Percentiles rank a stretch among this genome's conserved stretches.
Evolutionary conservation across 2,329 filamentous ascomycete species (phyloP).

Genomic region (Trichoderma sp.): DNA sequence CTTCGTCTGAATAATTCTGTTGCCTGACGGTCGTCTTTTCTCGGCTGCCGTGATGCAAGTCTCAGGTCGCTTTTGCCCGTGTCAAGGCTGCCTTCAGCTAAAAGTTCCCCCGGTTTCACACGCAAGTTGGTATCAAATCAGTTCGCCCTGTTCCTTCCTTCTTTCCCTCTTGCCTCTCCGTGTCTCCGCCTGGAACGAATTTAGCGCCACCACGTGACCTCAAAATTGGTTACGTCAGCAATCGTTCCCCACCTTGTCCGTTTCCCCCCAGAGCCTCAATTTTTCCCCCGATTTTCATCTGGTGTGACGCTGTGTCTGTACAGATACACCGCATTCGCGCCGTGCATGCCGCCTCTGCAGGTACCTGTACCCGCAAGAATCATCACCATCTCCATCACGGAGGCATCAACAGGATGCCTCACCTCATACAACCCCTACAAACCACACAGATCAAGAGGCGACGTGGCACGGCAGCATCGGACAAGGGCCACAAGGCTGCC

Average conservation of each 20-base stretch:
- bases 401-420: background rate
- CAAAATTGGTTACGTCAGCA: background rate
- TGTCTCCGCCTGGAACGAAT: background rate
- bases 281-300: no score
- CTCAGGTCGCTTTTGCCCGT: background rate
- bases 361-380: background rate
- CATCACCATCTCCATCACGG: background rate
- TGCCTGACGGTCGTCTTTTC: slow-evolving; percentile 12
- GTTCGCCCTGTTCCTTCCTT: no score
- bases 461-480: slow-evolving; percentile 10
- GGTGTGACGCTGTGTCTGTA: background rate
- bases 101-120: background rate
- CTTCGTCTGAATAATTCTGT: slow-evolving; percentile 20
- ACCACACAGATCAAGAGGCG: background rate
- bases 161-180: no score
- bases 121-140: no score
- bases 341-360: background rate
- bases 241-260: background rate
- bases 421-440: no score
- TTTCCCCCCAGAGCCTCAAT: no score
- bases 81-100: slow-evolving; percentile 20
- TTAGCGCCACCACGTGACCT: slow-evolving; percentile 12
- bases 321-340: background rate
- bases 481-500: slow-evolving; percentile 14
- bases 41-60: background rate